Base-by-base conservation (phyloP, 352 stramenopile species). In the Globisporangium irregulare region DNA sequence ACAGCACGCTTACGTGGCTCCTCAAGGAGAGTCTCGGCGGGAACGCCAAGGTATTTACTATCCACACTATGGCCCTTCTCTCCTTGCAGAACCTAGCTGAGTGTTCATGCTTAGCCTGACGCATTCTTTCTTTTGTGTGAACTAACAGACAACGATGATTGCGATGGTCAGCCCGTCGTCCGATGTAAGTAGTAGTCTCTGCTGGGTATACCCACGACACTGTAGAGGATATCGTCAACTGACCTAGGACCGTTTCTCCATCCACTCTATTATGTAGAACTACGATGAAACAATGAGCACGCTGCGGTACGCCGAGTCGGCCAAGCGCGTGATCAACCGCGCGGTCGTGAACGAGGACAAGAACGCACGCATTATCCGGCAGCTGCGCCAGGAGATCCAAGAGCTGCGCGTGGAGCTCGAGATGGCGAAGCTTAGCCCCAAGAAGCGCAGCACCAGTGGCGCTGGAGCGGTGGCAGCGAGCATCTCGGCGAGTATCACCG, bases 251-350 rank as follows among this genome's bases (percentile, higher is more conserved):
- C 38, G 18, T 48, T 9, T 48, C 15, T 48, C 38, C 14, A 41
- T 20, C 15, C 41, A n/a, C 15, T 20, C 41, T 48, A 2, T n/a
- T 14, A 48, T n/a, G 15, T 48, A 92, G 76, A 95, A 87, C 59
- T 95, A 95, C 61, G 86, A 94, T 8, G 87, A 95, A 55, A 94
- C 86, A 2, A 90, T 95, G 86, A 94, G 84, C 71, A 95, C 87
- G 3, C 62, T 95, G 6, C 84, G 87, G 4, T 95, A 95, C 50
- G 87, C 87, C 3, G 86, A 95, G 68, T 93, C 86, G 0, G 86
- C 87, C 27, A 95, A 95, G 68, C 87, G 81, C 46, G 86, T 94
- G 63, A 89, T 94, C 70, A 95, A 95, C 51, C 79, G 83, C 9
- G 86, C 85, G 0, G 83, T 92, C 1, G 80, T 94, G 34, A 94